A percentile compares a stretch with the other conserved stretches of the same genome.
Evolutionary conservation across 1,284 basidiomycete species (phyloP).

Genomic region (Schizophyllum amplum): DNA sequence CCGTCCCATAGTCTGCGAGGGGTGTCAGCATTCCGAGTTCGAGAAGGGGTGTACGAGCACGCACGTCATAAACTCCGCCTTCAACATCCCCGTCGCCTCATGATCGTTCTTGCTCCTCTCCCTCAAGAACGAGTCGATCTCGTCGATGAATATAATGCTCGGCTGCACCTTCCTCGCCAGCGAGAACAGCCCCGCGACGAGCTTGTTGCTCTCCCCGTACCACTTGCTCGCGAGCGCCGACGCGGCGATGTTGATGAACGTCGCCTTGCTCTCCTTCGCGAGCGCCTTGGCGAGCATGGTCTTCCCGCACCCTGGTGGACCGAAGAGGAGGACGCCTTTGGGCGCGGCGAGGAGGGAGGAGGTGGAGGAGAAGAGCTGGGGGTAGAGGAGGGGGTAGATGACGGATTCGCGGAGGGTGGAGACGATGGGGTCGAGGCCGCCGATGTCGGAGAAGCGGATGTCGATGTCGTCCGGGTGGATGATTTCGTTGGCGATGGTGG

Average conservation of each 20-base stretch:
- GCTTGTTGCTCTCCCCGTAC: slow-evolving; percentile 98
- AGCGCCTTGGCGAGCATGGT: slow-evolving; percentile 95
- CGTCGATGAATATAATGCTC: slow-evolving; percentile 92
- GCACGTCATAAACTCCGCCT: slow-evolving; percentile 99
- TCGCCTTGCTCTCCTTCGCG: slow-evolving; percentile 94
- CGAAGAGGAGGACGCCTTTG: slow-evolving; percentile 81
- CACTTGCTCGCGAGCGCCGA: slow-evolving; percentile 84
- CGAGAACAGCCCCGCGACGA: slow-evolving; percentile 88
- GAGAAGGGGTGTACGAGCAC: too few relatives aligned
- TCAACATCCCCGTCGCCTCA: slow-evolving; percentile 99
- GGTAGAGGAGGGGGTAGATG: slow-evolving; percentile 93
- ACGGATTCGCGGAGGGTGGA: slow-evolving; percentile 90
- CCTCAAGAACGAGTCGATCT: slow-evolving; percentile 93
- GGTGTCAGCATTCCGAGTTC: slow-evolving; percentile 3
- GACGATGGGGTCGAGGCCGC: slow-evolving; percentile 93
- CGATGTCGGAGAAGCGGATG: slow-evolving; percentile 79
- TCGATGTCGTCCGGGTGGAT: slow-evolving; percentile 83
- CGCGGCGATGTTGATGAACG: slow-evolving; percentile 89
- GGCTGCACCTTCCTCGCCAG: slow-evolving; percentile 81
- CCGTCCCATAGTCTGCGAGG: slow-evolving; percentile 87
- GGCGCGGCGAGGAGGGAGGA: slow-evolving; percentile 66
- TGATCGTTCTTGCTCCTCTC: slow-evolving; percentile 88
- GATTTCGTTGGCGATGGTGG: slow-evolving; percentile 74
- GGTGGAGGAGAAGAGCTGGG: slow-evolving; percentile 76
- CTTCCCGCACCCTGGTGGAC: slow-evolving; percentile 91